Evolutionary conservation across 1,284 basidiomycete species (phyloP), one percentile per base, ranked within the genome.

Genomic region (Malassezia arunalokei): DNA sequence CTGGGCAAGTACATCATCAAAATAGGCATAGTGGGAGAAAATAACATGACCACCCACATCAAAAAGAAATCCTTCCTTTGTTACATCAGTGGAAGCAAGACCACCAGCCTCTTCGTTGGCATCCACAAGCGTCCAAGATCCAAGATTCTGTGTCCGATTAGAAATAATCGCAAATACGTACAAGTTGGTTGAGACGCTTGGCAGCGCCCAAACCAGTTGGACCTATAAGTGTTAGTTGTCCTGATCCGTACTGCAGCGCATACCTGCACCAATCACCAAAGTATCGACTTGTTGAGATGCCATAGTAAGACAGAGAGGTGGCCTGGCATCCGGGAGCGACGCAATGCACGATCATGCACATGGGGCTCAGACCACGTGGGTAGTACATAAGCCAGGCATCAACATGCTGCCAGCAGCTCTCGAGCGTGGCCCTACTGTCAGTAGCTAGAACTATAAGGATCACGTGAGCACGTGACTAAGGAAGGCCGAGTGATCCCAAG

Each of bases 31-130:
- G 69, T 79, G 78, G 12, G 77, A 78, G 64, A 79, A 79, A 60
- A 79, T 79, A 60, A 79, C 78, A 66, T 79, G 78, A 28, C 78
- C 77, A 42, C 77, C 76, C 32, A 78, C 77, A 61, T 78, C 78
- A 60, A 78, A 78, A 47, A 78, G 69, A 73, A 79, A 79, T n/a
- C 78, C 78, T 61, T 79, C 76, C 8, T 65, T 47, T 17, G 77
- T 78, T 31, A 71, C 64, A 53, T 79, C 78, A 7, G 78, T 79
- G 30, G 75, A 75, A 28, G 78, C 78, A 29, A 79, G 71, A 59
- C 78, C 78, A 56, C 78, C 78, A 6, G 77, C 75, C 40, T 75
- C 71, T 15, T 66, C 62, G 42, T 69, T 66, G 6, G 75, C 64
- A 55, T 78, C 78, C 47, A 78, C 74, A 24, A 78, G 58, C 28